Evolutionary conservation across 2,329 filamentous ascomycete species (phyloP).

Genomic region (Penicillium glabrum): DNA sequence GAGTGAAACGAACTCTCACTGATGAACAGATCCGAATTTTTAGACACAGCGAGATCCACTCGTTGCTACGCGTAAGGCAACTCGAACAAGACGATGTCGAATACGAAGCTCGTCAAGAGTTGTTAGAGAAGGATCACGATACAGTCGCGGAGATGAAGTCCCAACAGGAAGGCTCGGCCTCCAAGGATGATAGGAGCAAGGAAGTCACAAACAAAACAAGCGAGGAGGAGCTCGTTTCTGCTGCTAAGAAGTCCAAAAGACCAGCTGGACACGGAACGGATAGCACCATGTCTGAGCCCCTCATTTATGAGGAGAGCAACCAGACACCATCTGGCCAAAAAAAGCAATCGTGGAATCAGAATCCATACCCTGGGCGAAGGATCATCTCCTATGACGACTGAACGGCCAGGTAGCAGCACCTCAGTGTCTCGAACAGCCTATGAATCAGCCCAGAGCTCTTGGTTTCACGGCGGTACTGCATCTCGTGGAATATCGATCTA

Average conservation of each 20-base stretch:
- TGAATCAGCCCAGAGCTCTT: background rate
- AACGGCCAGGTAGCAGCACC: conserved; percentile 3
- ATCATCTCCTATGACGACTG: conserved; percentile 41
- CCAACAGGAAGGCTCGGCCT: background rate
- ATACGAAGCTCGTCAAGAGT: conserved; percentile 5
- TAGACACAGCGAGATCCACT: conserved; percentile 80
- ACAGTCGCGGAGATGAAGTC: background rate
- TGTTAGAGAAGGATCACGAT: background rate
- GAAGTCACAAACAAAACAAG: background rate
- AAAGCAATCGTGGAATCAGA: background rate
- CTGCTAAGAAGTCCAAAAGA: background rate
- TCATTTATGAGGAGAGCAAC: conserved; percentile 46
- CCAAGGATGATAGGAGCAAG: background rate
- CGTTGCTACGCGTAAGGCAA: conserved; percentile 58
- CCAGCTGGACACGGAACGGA: background rate
- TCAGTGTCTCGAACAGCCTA: background rate
- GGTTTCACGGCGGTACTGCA: background rate
- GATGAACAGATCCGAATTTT: conserved; percentile 91
- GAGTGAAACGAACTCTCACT: conserved; percentile 83
- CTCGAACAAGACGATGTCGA: conserved; percentile 31
- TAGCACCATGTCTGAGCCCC: conserved; percentile 34
- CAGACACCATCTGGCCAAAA: background rate
- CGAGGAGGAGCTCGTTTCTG: background rate
- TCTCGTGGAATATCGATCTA: too few species aligned
- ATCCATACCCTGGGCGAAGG: conserved; percentile 28